A percentile compares a stretch with the other conserved stretches of the same genome.
Evolutionary conservation across 2,329 filamentous ascomycete species (phyloP).

Genomic region (Cephalotrichum gorgonifer): DNA sequence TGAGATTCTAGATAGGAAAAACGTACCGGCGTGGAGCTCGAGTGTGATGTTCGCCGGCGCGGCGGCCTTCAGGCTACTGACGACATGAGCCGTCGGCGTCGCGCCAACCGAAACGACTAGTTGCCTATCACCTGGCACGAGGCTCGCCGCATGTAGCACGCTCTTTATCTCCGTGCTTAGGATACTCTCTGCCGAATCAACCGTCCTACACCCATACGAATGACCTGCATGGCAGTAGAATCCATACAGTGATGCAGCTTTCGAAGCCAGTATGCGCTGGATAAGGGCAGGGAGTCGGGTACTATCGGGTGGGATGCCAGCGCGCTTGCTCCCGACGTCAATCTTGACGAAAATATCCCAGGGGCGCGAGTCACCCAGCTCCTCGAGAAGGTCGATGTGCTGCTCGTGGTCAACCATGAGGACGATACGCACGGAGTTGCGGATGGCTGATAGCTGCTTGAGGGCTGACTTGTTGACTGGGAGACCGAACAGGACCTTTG

Average conservation of each 20-base stretch:
- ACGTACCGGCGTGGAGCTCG: conserved; percentile 23
- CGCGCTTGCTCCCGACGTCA: conserved; percentile 23
- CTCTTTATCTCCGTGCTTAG: conserved; percentile 19
- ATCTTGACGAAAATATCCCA: conserved; percentile 27
- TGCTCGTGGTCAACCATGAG: conserved; percentile 26
- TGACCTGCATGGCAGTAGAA: conserved; percentile 28
- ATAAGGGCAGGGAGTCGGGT: conserved; percentile 16
- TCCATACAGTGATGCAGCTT: conserved; percentile 19
- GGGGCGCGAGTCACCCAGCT: conserved; percentile 8
- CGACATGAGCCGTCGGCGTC: conserved; percentile 25
- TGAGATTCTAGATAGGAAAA: too few relatives aligned
- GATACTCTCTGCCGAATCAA: conserved; percentile 17
- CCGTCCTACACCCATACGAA: conserved; percentile 21
- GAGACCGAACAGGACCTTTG: conserved; percentile 26
- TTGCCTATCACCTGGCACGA: conserved; percentile 14
- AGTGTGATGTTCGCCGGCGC: conserved; percentile 20
- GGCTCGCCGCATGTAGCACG: conserved; percentile 18
- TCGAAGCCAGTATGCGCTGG: conserved; percentile 15
- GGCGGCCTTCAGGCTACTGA: conserved; percentile 16
- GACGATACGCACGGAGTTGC: conserved; percentile 18
- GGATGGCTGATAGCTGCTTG: conserved; percentile 17
- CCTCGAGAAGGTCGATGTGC: conserved; percentile 19
- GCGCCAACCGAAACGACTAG: conserved; percentile 22
- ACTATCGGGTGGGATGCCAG: conserved; percentile 18
- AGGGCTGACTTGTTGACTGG: conserved; percentile 25